phyloP scores from a whole-genome alignment of 495 filamentous ascomycete genomes.

The Rostrohypoxylon terebratum region DNA sequence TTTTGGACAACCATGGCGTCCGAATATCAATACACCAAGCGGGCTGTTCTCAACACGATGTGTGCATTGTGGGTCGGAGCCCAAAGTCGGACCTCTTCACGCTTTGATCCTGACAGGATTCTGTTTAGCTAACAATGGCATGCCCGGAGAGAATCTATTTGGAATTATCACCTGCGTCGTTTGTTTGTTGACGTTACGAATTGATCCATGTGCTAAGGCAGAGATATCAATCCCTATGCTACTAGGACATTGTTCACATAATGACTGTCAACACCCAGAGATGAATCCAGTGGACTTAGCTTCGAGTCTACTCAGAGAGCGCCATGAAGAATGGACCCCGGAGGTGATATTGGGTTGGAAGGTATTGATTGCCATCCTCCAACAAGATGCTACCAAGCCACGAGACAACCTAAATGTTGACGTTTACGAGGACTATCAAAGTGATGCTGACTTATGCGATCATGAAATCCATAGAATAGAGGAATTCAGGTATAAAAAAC shows the following conservation, averaged over 20 bases:
- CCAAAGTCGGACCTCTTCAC: constrained; percentile 55
- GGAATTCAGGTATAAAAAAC: background rate
- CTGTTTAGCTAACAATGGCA: constrained; percentile 49
- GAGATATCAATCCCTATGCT: constrained; percentile 14
- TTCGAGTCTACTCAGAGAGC: background rate
- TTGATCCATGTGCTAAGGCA: constrained; percentile 22
- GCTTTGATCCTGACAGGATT: constrained; percentile 52
- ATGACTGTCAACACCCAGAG: constrained; percentile 11
- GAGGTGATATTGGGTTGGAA: constrained; percentile 13
- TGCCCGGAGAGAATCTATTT: constrained; percentile 55
- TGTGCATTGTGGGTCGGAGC: constrained; percentile 48
- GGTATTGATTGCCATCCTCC: constrained; percentile 13
- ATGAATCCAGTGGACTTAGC: constrained; percentile 27
- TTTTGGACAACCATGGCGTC: constrained; percentile 8
- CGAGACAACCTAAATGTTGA: background rate
- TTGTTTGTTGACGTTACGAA: constrained; percentile 51
- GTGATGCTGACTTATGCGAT: background rate
- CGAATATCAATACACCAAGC: constrained; percentile 51
- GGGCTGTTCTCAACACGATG: constrained; percentile 54
- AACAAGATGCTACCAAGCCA: background rate
- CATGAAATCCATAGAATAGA: background rate
- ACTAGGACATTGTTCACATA: background rate
- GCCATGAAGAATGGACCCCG: background rate
- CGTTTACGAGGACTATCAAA: too few species aligned
- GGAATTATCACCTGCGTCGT: constrained; percentile 55